Evolutionary conservation across 495 filamentous ascomycete species (phyloP), one percentile per base, ranked within the genome.

Genomic region (Aspergillus nanangensis): DNA sequence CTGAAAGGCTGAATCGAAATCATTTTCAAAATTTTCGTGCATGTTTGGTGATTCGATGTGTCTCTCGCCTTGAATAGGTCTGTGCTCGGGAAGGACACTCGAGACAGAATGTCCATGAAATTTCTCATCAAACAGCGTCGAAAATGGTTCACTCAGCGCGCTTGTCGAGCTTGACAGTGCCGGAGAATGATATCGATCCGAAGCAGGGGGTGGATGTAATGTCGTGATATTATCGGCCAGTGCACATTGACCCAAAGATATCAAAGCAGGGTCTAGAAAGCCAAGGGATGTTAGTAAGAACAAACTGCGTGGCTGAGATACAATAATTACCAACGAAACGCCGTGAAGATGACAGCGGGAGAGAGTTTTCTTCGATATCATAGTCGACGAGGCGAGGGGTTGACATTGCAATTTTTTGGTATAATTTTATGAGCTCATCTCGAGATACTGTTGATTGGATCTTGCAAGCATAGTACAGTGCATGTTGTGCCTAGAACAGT

Each of bases 91-190:
- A 20, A 38, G 20, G 35, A 17, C 10, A 10, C 5, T 38, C 2
- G n/a, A 17, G 18, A 17, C 4, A 17, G 15, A 38, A 17, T 38
- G n/a, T 10, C 20, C n/a, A 38, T 38, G n/a, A 38, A 17, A 2
- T 3, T 38, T 38, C 35, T 19, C n/a, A 38, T 38, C 10, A 38
- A 38, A 17, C n/a, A 38, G 35, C n/a, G 35, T 17, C 18, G 15
- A 38, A 38, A 17, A 10, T 15, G 35, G 18, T 38, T 38, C 10
- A 38, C 35, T 38, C 35, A 3, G 35, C 35, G 35, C 18, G 7
- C 35, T 10, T 38, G n/a, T 38, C 18, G 35, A 38, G 35, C 35
- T 38, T 38, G 18, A 19, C 35, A 38, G 35, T 38, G 35, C 35
- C 10, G 35, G 35, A 38, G n/a, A 17, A 38, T 38, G n/a, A 38